phyloP scores from a whole-genome alignment of 176 grass and related monocot genomes.

The Rhynchospora tenuis region DNA sequence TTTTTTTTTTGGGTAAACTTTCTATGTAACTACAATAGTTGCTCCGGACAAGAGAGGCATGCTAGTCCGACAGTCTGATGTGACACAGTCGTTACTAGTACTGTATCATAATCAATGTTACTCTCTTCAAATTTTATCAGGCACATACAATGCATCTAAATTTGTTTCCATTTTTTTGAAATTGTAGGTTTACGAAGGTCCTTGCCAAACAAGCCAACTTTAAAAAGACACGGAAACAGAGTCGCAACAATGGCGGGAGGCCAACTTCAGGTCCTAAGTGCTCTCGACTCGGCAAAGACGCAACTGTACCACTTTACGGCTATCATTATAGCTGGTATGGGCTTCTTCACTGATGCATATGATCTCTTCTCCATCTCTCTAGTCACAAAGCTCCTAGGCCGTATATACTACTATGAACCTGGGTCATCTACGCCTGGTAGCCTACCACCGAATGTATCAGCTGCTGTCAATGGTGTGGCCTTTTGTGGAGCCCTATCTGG shows the following conservation, averaged over 20 bases:
- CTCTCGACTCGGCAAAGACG: conserved; percentile 28
- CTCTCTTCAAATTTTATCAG: too few species aligned
- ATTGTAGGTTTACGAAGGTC: too few species aligned
- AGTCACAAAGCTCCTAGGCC: conserved; percentile 26
- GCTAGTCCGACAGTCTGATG: too few species aligned
- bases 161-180: too few species aligned
- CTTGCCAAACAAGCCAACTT: too few species aligned
- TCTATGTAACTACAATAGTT: too few species aligned
- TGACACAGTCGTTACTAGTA: too few species aligned
- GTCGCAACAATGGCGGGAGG: conserved; percentile 14
- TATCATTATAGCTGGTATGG: conserved; percentile 36
- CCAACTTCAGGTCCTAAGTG: conserved; percentile 11
- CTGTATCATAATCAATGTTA: too few species aligned
- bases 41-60: too few species aligned
- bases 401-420: conserved; percentile 29
- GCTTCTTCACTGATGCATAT: conserved; percentile 40
- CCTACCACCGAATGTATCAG: conserved; percentile 24
- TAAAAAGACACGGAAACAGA: too few species aligned
- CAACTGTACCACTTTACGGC: conserved; percentile 39
- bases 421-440: neutral
- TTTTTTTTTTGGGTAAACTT: too few species aligned
- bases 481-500: conserved; percentile 32
- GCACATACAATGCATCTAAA: too few species aligned
- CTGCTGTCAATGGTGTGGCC: conserved; percentile 33
- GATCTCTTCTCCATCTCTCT: conserved; percentile 27